A percentile compares a stretch with the other conserved stretches of the same genome.
Evolutionary conservation across 2,329 filamentous ascomycete genomes (phyloP).

Genomic region (Didymella pinodella): DNA sequence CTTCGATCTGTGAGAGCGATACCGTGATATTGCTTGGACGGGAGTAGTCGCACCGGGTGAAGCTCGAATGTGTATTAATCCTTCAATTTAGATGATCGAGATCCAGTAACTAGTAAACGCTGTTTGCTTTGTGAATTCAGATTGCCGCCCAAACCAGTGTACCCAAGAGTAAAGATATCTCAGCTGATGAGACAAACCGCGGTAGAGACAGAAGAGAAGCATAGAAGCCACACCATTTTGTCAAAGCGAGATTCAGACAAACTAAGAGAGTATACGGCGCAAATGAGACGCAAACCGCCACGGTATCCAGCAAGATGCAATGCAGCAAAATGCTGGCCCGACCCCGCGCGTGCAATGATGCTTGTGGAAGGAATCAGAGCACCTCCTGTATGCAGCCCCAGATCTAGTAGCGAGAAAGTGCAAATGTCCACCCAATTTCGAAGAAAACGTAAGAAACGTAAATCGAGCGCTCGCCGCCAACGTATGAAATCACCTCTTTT

Average conservation of each 20-base stretch:
- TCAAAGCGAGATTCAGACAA: slow-evolving; percentile 15
- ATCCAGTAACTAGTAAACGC: slow-evolving; percentile 24
- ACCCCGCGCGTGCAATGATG: slow-evolving; percentile 36
- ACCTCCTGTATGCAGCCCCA: slow-evolving; percentile 39
- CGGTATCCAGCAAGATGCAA: slow-evolving; percentile 33
- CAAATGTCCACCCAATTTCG: slow-evolving; percentile 37
- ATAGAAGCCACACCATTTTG: slow-evolving; percentile 19
- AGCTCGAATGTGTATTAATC: slow-evolving; percentile 20
- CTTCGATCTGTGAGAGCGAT: slow-evolving; percentile 1
- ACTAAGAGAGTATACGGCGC: slow-evolving; percentile 17
- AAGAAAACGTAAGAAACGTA: slow-evolving; percentile 18
- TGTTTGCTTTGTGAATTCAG: slow-evolving; percentile 28
- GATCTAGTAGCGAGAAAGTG: slow-evolving; percentile 37
- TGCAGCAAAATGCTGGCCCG: slow-evolving; percentile 34
- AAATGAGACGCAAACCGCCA: slow-evolving; percentile 38
- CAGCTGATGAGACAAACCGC: slow-evolving; percentile 12
- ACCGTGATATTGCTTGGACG: neutral
- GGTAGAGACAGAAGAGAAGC: slow-evolving; percentile 28
- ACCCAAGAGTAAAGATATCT: slow-evolving; percentile 16
- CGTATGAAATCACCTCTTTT: slow-evolving; percentile 15
- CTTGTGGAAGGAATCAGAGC: slow-evolving; percentile 33
- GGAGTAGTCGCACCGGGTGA: slow-evolving; percentile 7
- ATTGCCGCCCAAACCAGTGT: slow-evolving; percentile 31
- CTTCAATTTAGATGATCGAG: slow-evolving; percentile 23
- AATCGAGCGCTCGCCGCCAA: slow-evolving; percentile 34